These are phyloP conservation scores for Reticulascus tulasneorum DNA, from an alignment of 2,329 filamentous ascomycete species.

Conservation along the genomic window DNA sequence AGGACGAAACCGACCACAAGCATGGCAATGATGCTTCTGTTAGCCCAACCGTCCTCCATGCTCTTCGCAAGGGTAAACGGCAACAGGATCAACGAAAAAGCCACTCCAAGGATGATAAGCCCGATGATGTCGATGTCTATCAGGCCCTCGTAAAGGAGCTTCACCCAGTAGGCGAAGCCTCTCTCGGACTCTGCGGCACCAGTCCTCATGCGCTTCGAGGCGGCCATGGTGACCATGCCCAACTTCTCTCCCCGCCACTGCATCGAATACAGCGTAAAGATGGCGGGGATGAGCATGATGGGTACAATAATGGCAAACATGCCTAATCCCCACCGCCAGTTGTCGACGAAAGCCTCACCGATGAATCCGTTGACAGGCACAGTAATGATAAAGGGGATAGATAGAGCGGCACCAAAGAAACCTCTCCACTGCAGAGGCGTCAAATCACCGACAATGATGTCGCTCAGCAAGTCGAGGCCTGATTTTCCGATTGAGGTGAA, in stretches of 20 bases:
- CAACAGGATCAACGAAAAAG: slow-evolving; percentile 57
- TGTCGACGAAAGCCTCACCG: slow-evolving; percentile 30
- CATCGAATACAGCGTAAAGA: slow-evolving; percentile 52
- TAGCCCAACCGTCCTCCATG: slow-evolving; percentile 28
- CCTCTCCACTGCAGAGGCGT: slow-evolving; percentile 32
- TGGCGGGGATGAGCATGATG: slow-evolving; percentile 51
- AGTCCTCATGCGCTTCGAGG: slow-evolving; percentile 30
- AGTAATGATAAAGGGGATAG: slow-evolving; percentile 30
- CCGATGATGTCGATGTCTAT: slow-evolving; percentile 57
- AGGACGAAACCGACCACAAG: slow-evolving; percentile 20
- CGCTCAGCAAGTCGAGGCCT: slow-evolving; percentile 30
- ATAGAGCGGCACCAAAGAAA: slow-evolving; percentile 26
- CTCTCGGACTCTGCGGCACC: slow-evolving; percentile 7
- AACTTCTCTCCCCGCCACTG: slow-evolving; percentile 52
- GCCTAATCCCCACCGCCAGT: slow-evolving; percentile 62
- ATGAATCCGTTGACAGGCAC: slow-evolving; percentile 38
- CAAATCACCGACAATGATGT: slow-evolving; percentile 32
- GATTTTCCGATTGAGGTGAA: slow-evolving; percentile 33
- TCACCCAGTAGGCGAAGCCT: slow-evolving; percentile 17
- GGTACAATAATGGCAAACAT: slow-evolving; percentile 60
- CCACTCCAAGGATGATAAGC: slow-evolving; percentile 52
- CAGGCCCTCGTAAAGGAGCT: slow-evolving; percentile 32
- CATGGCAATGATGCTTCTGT: slow-evolving; percentile 24
- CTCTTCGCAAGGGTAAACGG: slow-evolving; percentile 52
- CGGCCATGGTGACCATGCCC: slow-evolving; percentile 40